These are phyloP conservation scores for Cyberlindnera subsufficiens DNA, from an alignment of 805 yeast species.

Conservation along the genomic window DNA sequence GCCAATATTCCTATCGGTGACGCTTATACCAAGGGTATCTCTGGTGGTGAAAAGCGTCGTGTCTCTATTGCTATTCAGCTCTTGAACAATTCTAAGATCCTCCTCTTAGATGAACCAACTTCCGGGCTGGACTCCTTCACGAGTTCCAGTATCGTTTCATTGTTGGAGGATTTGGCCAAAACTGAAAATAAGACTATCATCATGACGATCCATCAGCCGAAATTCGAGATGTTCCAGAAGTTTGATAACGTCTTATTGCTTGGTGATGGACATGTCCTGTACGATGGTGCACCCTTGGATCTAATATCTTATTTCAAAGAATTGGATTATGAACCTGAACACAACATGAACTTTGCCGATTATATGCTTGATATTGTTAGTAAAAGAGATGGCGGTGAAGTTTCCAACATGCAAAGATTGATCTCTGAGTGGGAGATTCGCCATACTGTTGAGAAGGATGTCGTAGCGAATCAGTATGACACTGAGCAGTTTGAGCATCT, in stretches of 20 bases:
- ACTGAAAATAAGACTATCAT: slow-evolving; percentile 61
- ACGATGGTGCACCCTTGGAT: slow-evolving; percentile 47
- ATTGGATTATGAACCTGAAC: slow-evolving; percentile 32
- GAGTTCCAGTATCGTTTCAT: slow-evolving; percentile 57
- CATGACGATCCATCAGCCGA: slow-evolving; percentile 81
- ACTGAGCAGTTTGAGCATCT: slow-evolving; percentile 1
- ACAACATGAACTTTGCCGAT: slow-evolving; percentile 66
- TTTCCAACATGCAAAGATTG: slow-evolving; percentile 7
- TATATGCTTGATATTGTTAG: slow-evolving; percentile 61
- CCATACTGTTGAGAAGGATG: slow-evolving; percentile 23
- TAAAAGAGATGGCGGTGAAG: slow-evolving; percentile 27
- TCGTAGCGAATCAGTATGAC: not conserved
- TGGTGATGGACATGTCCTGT: slow-evolving; percentile 34
- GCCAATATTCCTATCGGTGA: slow-evolving; percentile 39
- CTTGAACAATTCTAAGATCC: slow-evolving; percentile 56
- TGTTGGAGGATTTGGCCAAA: slow-evolving; percentile 49
- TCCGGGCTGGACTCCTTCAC: slow-evolving; percentile 83
- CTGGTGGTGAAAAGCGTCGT: slow-evolving; percentile 80
- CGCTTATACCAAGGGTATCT: slow-evolving; percentile 55
- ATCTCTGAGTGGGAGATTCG: slow-evolving; percentile 5
- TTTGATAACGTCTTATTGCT: slow-evolving; percentile 72
- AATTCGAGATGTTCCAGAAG: slow-evolving; percentile 52
- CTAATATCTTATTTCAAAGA: slow-evolving; percentile 41
- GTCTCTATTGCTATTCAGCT: slow-evolving; percentile 79
- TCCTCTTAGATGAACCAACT: slow-evolving; percentile 82